Base-by-base conservation (phyloP, 2,329 filamentous ascomycete species). In the Microthyrium microscopicum region DNA sequence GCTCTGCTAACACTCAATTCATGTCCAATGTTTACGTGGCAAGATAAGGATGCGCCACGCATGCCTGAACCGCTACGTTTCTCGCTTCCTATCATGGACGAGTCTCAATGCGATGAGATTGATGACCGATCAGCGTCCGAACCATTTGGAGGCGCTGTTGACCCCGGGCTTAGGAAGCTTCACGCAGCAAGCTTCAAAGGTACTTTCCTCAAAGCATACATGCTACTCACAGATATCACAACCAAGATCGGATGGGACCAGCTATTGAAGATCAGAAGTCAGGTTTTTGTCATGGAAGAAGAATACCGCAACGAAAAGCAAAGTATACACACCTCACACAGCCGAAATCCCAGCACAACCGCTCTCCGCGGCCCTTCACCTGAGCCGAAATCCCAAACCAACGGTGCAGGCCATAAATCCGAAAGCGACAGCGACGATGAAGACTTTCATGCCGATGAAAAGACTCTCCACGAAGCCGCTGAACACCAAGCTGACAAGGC, bases 11-110 rank as follows among this genome's bases (percentile, higher is more conserved):
- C 89, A 4, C 67, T 98, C 33, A 98, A 98, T 58, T 98, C 89
- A 13, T 98, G 89, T 54, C 89, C 89, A 6, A 98, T 98, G 89
- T 98, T 98, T 55, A 98, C 89, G 5, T 95, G 98, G 55, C 89
- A 95, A 56, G 89, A 98, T 57, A 95, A 94, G 55, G 89, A 98
- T 52, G 78, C 84, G 5, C 89, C 89, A 3, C 61, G 89, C 39
- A 87, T 95, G 78, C 89, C 89, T 1, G 84, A 93, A 49, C 85
- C 89, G 0, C 77, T 79, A 46, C 80, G 84, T 36, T 79, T 95
- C 26, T 73, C 80, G 44, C 68, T 98, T 11, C 89, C 89, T 0
- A 80, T 87, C 12, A 66, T 95, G 33, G 69, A 79, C 1, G 89
- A 95, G 54, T 92, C 82, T 13, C 73, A 85, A 37, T 71, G 94